Conservation (phyloP, 306 rosid species). For the Vigna radiata region DNA sequence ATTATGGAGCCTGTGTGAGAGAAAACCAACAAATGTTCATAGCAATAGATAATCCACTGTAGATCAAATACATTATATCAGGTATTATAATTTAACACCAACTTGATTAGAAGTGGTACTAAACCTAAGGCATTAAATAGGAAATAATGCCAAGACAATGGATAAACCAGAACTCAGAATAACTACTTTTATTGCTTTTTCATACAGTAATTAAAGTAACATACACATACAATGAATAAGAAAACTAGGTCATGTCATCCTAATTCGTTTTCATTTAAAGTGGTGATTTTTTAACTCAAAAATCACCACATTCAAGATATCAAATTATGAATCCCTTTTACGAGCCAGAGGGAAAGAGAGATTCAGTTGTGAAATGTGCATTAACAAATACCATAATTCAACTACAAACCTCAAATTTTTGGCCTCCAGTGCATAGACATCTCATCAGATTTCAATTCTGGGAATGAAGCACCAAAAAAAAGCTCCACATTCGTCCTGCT, state of each 20-base stretch:
- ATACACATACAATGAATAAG: not conserved
- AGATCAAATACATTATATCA: not conserved
- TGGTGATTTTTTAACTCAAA: not conserved
- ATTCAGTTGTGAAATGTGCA: not conserved
- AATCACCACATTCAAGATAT: not conserved
- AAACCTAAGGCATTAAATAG: not conserved
- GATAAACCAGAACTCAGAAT: not conserved
- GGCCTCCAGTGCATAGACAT: slow-evolving; percentile 13
- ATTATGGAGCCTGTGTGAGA: not conserved
- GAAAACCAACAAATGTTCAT: slow-evolving; percentile 2
- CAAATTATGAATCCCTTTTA: slow-evolving; percentile 1
- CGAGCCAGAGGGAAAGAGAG: slow-evolving; percentile 7
- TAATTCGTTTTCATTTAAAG: not conserved
- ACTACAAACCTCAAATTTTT: slow-evolving; percentile 16
- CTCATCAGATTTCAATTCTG: slow-evolving; percentile 24
- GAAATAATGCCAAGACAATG: not conserved
- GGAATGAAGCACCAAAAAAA: slow-evolving; percentile 9
- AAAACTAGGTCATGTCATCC: not conserved
- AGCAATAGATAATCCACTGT: not conserved
- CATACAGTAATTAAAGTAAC: not conserved
- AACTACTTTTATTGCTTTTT: not conserved
- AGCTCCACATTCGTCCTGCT: not conserved
- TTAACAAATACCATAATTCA: slow-evolving; percentile 4
- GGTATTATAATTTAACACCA: not conserved
- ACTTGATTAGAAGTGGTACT: slow-evolving; percentile 11